These are phyloP conservation scores for Raphidocelis subcapitata DNA, from an alignment of 139 green algal genomes.

Conservation along the genomic window DNA sequence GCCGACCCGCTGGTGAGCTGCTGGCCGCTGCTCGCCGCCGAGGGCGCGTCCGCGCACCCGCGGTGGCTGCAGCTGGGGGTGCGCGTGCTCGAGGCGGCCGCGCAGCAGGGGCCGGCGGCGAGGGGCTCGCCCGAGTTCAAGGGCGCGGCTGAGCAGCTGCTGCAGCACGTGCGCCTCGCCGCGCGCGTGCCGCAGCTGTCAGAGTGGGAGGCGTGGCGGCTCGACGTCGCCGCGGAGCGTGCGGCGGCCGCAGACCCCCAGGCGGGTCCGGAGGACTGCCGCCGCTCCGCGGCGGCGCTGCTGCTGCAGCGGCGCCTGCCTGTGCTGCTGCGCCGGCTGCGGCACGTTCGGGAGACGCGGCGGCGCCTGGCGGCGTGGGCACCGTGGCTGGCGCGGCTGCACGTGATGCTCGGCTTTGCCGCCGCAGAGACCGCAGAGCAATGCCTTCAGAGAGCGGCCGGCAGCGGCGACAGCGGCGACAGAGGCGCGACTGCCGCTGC, in stretches of 20 bases:
- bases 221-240: neutral
- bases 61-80: conserved; percentile 50
- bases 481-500: neutral
- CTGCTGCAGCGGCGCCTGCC: conserved; percentile 57
- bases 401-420: conserved; percentile 28
- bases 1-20: conserved; percentile 36
- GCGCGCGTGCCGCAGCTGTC: conserved; percentile 11
- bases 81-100: conserved; percentile 40
- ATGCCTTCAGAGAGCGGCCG: neutral
- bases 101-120: conserved; percentile 7
- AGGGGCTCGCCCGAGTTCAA: too few relatives aligned
- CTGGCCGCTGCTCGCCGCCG: conserved; percentile 19
- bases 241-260: neutral
- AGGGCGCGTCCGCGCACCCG: neutral
- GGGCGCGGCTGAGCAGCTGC: conserved; percentile 28
- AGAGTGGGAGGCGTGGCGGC: neutral
- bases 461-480: conserved; percentile 20
- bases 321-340: conserved; percentile 35
- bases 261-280: conserved; percentile 10
- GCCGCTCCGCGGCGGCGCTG: conserved; percentile 30
- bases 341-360: conserved; percentile 2
- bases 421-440: neutral
- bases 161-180: conserved; percentile 15
- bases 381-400: conserved; percentile 44
- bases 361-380: conserved; percentile 30